Conservation (phyloP, 2,329 filamentous ascomycete genomes). For the Fusarium armeniacum region DNA sequence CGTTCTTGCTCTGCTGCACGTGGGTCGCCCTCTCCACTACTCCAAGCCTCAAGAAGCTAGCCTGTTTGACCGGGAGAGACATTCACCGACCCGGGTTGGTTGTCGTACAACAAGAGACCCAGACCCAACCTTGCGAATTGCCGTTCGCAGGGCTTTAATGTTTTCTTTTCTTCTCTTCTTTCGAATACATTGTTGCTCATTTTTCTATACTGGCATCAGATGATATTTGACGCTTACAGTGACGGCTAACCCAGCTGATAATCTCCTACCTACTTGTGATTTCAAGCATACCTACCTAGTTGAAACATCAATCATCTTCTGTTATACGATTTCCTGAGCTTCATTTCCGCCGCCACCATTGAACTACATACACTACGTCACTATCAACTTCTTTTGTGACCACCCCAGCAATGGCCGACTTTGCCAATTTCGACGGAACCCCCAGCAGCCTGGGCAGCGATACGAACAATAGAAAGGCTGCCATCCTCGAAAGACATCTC, state of each 20-base stretch:
- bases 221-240: slow-evolving; percentile 35
- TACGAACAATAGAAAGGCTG: slow-evolving; percentile 52
- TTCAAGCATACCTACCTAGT: slow-evolving; percentile 1
- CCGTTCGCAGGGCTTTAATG: slow-evolving; percentile 27
- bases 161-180: slow-evolving; percentile 7
- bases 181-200: slow-evolving; percentile 18
- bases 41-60: slow-evolving; percentile 38
- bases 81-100: slow-evolving; percentile 40
- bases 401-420: slow-evolving; percentile 48
- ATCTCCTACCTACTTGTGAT: slow-evolving; percentile 11
- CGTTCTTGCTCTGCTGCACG: slow-evolving; percentile 3
- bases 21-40: slow-evolving; percentile 20
- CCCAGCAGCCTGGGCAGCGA: slow-evolving; percentile 49
- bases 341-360: slow-evolving; percentile 4
- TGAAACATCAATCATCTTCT: slow-evolving; percentile 10
- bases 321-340: slow-evolving; percentile 13
- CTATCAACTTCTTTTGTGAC: slow-evolving; percentile 19
- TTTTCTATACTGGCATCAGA: slow-evolving; percentile 10
- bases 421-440: slow-evolving; percentile 46
- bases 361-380: slow-evolving; percentile 35
- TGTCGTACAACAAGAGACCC: slow-evolving; percentile 37
- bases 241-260: slow-evolving; percentile 31
- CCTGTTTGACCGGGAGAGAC: slow-evolving; percentile 30
- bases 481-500: slow-evolving; percentile 56
- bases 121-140: slow-evolving; percentile 16